Conservation (phyloP, 208 protist species). For the Wallacemonas sp. region DNA sequence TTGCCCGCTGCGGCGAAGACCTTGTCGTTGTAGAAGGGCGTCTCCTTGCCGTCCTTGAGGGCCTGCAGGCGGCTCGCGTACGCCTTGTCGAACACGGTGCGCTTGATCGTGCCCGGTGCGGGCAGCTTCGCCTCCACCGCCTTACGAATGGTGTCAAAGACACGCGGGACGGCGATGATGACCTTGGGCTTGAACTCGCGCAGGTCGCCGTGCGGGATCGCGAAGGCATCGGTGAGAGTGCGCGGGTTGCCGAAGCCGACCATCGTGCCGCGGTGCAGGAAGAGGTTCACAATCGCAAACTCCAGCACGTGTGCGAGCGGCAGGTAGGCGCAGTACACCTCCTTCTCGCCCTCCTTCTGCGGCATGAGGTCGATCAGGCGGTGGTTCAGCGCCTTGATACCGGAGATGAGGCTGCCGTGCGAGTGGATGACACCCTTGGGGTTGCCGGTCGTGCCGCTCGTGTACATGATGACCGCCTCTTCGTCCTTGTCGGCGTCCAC, state of each 20-base stretch:
- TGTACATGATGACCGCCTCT: slow-evolving; percentile 70
- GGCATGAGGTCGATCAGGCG: slow-evolving; percentile 27
- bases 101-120: slow-evolving; percentile 32
- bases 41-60: slow-evolving; percentile 42
- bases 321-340: slow-evolving; percentile 66
- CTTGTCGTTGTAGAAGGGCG: slow-evolving; percentile 64
- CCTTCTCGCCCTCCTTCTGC: slow-evolving; percentile 32
- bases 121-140: slow-evolving; percentile 50
- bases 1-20: slow-evolving; percentile 49
- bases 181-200: slow-evolving; percentile 59
- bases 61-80: slow-evolving; percentile 43
- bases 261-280: slow-evolving; percentile 37
- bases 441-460: slow-evolving; percentile 71
- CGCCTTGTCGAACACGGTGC: slow-evolving; percentile 49
- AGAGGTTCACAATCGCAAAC: slow-evolving; percentile 41
- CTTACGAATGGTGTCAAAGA: slow-evolving; percentile 79
- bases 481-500: slow-evolving; percentile 39
- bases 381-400: slow-evolving; percentile 34
- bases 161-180: slow-evolving; percentile 63
- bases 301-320: slow-evolving; percentile 81
- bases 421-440: slow-evolving; percentile 73
- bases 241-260: slow-evolving; percentile 48
- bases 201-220: slow-evolving; percentile 53
- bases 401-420: slow-evolving; percentile 42
- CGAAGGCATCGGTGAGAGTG: slow-evolving; percentile 38